Conservation (phyloP, 441 rosid species). For the Viola pubescens region DNA sequence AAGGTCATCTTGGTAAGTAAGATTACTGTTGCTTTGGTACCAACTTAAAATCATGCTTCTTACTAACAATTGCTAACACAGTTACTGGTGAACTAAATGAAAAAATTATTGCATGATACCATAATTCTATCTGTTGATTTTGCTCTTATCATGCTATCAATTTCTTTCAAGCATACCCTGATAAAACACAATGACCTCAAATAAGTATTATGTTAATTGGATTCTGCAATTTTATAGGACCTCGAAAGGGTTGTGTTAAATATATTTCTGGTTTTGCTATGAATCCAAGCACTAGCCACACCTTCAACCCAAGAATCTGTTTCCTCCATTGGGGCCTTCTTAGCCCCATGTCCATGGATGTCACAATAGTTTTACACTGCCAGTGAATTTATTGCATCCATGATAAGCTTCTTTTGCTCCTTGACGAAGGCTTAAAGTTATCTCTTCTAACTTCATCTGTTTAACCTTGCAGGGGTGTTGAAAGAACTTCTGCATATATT, state of each 20-base stretch:
- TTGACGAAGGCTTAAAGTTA: neutral
- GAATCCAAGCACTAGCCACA: too few species aligned
- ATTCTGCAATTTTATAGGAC: neutral
- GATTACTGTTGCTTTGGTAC: neutral
- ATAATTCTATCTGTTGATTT: neutral
- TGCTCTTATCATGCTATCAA: neutral
- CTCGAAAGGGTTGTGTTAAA: neutral
- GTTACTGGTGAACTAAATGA: neutral
- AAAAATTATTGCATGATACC: neutral
- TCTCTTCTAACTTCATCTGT: neutral
- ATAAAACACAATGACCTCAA: neutral
- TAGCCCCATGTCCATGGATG: neutral
- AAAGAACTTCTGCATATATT: conserved; percentile 52
- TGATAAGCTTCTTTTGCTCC: conserved; percentile 7
- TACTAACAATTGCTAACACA: neutral
- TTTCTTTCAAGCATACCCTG: neutral
- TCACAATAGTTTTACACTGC: conserved; percentile 1
- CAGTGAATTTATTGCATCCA: neutral
- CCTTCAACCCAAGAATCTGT: too few species aligned
- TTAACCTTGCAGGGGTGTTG: conserved; percentile 55
- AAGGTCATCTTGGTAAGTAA: conserved; percentile 79
- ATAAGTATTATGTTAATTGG: neutral
- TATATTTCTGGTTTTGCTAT: neutral
- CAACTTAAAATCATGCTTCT: neutral
- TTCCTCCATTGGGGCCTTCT: neutral